Evolutionary conservation across 1,284 basidiomycete species (phyloP).

Genomic region (Schizopora paradoxa): DNA sequence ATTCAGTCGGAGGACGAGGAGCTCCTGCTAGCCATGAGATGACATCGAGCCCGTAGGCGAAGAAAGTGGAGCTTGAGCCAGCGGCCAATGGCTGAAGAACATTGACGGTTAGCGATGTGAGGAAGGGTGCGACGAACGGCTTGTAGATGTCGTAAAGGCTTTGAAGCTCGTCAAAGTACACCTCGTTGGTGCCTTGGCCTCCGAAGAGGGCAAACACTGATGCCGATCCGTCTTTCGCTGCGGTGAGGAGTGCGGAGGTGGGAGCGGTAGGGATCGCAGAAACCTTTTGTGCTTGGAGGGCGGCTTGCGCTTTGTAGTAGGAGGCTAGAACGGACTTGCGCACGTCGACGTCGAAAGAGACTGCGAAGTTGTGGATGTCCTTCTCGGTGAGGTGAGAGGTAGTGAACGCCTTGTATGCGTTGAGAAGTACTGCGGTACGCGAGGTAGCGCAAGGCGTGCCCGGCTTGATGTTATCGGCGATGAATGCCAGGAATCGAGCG

Average conservation of each 20-base stretch:
- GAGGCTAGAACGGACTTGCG: slow-evolving; percentile 74
- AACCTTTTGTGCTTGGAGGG: slow-evolving; percentile 60
- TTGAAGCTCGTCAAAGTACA: slow-evolving; percentile 96
- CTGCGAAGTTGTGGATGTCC: slow-evolving; percentile 80
- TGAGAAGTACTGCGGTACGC: slow-evolving; percentile 65
- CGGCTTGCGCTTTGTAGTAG: slow-evolving; percentile 76
- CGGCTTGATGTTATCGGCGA: slow-evolving; percentile 55
- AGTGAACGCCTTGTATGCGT: slow-evolving; percentile 75
- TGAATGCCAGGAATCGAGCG: slow-evolving; percentile 75
- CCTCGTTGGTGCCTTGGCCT: slow-evolving; percentile 98
- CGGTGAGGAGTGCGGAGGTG: slow-evolving; percentile 70
- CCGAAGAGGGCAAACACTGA: slow-evolving; percentile 93
- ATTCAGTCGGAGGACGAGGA: slow-evolving; percentile 75
- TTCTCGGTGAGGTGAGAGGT: slow-evolving; percentile 66
- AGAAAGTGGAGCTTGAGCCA: slow-evolving; percentile 61
- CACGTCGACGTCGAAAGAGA: slow-evolving; percentile 69
- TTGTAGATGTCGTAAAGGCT: slow-evolving; percentile 87
- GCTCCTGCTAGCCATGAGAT: slow-evolving; percentile 79
- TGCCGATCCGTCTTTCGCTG: slow-evolving; percentile 65
- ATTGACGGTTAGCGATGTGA: slow-evolving; percentile 58
- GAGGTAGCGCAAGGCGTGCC: slow-evolving; percentile 49
- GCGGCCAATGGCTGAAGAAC: slow-evolving; percentile 75
- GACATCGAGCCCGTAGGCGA: slow-evolving; percentile 79
- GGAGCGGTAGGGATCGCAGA: slow-evolving; percentile 60
- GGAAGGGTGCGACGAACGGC: slow-evolving; percentile 74